These are phyloP conservation scores for Neurospora intermedia DNA, from an alignment of 495 filamentous ascomycete genomes.

Conservation along the genomic window DNA sequence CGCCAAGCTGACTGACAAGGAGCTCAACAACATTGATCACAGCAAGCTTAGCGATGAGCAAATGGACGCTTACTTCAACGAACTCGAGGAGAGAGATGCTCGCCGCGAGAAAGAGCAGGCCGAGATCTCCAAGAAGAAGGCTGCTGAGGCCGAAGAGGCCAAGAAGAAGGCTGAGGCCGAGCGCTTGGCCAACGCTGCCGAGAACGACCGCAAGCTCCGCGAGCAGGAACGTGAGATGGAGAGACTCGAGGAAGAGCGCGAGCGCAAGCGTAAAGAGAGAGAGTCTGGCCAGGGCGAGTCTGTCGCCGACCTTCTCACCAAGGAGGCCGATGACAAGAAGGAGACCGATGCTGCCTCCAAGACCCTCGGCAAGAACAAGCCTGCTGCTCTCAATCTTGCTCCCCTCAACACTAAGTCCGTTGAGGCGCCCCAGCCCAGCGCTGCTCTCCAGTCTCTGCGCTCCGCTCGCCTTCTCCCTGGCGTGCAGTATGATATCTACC, in stretches of 20 bases:
- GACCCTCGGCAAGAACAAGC: conserved; percentile 51
- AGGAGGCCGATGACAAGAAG: conserved; percentile 32
- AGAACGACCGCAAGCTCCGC: conserved; percentile 48
- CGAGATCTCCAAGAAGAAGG: conserved; percentile 49
- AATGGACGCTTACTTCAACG: conserved; percentile 34
- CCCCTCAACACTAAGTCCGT: conserved; percentile 61
- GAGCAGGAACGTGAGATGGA: conserved; percentile 46
- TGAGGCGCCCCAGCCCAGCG: conserved; percentile 82
- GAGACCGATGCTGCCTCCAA: conserved; percentile 27
- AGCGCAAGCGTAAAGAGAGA: conserved; percentile 33
- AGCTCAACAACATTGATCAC: neutral
- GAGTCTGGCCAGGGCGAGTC: conserved; percentile 15
- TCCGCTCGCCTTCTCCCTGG: conserved; percentile 67
- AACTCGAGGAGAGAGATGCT: conserved; percentile 44
- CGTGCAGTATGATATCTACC: conserved; percentile 61
- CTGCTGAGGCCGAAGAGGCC: conserved; percentile 43
- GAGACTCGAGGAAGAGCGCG: conserved; percentile 42
- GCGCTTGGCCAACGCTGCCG: conserved; percentile 27
- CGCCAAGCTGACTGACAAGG: conserved; percentile 22
- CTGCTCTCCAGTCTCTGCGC: conserved; percentile 81
- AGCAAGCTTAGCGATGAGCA: conserved; percentile 19
- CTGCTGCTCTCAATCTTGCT: conserved; percentile 71
- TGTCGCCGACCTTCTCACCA: conserved; percentile 28
- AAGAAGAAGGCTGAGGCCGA: conserved; percentile 45
- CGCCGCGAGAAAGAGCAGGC: conserved; percentile 45